phyloP scores from a whole-genome alignment of 306 rosid genomes.

The Boehmeria nivea region DNA sequence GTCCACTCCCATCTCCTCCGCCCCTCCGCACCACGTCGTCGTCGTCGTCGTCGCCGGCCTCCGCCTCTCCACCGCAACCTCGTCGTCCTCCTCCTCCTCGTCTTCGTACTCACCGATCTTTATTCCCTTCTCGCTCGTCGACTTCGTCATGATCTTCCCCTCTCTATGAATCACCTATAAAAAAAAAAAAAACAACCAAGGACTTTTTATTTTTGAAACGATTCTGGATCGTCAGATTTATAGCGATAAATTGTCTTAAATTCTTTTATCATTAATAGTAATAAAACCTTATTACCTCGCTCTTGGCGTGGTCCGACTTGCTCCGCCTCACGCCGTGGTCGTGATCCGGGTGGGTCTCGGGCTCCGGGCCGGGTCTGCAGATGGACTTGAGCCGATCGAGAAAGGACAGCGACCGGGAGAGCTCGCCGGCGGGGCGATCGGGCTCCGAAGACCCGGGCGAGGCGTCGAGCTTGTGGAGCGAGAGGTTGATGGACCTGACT shows the following conservation, averaged over 20 bases:
- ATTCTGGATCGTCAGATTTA: no score
- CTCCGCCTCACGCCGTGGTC: conserved; percentile 28
- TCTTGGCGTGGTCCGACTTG: conserved; percentile 21
- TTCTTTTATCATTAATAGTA: no score
- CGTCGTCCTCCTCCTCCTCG: conserved; percentile 14
- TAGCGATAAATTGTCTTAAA: no score
- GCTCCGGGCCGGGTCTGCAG: neutral
- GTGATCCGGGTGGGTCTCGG: conserved; percentile 3
- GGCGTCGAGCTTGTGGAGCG: neutral
- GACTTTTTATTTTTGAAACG: no score
- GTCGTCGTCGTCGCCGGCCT: conserved; percentile 34
- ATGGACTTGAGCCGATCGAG: no score
- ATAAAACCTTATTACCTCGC: no score
- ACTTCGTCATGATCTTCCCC: neutral
- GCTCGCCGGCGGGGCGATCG: no score
- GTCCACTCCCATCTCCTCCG: conserved; percentile 56
- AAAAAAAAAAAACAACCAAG: no score
- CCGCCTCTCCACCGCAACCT: conserved; percentile 16
- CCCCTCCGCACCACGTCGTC: conserved; percentile 2
- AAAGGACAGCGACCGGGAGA: no score
- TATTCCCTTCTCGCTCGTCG: conserved; percentile 13
- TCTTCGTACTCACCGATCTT: conserved; percentile 38
- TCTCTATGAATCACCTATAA: neutral
- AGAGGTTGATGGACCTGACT: conserved; percentile 39
- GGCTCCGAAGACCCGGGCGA: neutral